These are phyloP conservation scores for Leccinellum luteum DNA, from an alignment of 768 basidiomycete species.

Conservation along the genomic window DNA sequence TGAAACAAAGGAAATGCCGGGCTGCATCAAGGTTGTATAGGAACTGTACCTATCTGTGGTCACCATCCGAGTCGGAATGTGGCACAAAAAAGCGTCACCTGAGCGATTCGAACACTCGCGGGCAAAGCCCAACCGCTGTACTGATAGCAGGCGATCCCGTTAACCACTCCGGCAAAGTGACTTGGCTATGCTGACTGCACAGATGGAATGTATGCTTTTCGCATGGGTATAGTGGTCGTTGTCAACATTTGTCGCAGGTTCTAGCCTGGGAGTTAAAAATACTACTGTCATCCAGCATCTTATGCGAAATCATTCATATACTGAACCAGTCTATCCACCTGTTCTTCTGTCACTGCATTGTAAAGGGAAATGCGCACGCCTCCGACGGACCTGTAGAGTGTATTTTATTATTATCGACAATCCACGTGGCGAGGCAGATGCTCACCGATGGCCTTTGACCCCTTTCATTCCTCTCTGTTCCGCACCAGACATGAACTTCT, in stretches of 20 bases:
- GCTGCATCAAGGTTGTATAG: neutral
- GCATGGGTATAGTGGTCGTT: neutral
- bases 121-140: conserved; percentile 58
- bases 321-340: conserved; percentile 57
- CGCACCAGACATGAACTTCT: conserved; percentile 77
- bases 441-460: conserved; percentile 90
- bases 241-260: neutral
- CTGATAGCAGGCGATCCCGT: conserved; percentile 75
- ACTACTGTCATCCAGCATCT: neutral
- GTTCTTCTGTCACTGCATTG: conserved; percentile 80
- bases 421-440: conserved; percentile 12
- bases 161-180: conserved; percentile 97
- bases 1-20: neutral
- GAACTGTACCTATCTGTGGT: neutral
- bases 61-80: neutral
- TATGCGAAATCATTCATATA: conserved; percentile 58
- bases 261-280: conserved; percentile 11
- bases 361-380: conserved; percentile 84
- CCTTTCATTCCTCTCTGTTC: conserved; percentile 78
- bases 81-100: conserved; percentile 49
- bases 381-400: conserved; percentile 49
- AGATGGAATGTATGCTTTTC: neutral
- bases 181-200: conserved; percentile 12
- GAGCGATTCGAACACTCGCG: conserved; percentile 63
- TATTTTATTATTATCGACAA: neutral